Percentiles rank a stretch among this genome's conserved stretches.
phyloP scores from a whole-genome alignment of 164 flowering plant species.

The Sedum album region DNA sequence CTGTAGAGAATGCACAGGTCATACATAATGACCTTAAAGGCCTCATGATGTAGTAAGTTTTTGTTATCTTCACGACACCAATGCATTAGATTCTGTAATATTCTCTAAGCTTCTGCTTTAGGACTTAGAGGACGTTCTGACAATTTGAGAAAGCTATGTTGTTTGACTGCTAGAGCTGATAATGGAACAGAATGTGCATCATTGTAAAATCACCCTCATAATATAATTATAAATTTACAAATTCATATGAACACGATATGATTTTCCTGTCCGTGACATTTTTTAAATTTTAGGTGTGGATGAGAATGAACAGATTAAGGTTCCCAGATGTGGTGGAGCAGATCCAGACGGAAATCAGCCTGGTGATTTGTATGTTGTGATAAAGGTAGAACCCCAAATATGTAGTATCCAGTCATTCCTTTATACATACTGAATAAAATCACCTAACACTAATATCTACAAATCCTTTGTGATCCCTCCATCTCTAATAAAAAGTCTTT shows the following conservation, averaged over 20 bases:
- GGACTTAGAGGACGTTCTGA: not conserved
- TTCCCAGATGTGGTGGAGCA: too few species aligned
- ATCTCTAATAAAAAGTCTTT: not conserved
- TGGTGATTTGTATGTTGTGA: conserved; percentile 81
- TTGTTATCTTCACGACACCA: not conserved
- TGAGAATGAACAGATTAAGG: conserved; percentile 56
- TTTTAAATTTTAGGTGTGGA: conserved; percentile 58
- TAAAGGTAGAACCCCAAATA: conserved; percentile 38
- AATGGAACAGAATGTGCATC: not conserved
- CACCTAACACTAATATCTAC: not conserved
- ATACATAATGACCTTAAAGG: not conserved
- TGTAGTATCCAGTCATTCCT: not conserved
- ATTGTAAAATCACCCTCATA: not conserved
- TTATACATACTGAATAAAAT: not conserved
- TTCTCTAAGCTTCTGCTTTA: not conserved
- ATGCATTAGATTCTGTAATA: not conserved
- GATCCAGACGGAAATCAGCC: conserved; percentile 93
- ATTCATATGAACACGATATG: not conserved
- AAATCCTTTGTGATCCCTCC: not conserved
- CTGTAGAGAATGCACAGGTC: not conserved
- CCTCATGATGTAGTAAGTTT: not conserved
- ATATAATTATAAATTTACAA: not conserved
- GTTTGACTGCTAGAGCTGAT: not conserved
- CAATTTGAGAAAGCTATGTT: not conserved
- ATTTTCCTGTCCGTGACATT: not conserved